Evolutionary conservation across 2,329 filamentous ascomycete genomes (phyloP).

Genomic region (Colletotrichum sp.): DNA sequence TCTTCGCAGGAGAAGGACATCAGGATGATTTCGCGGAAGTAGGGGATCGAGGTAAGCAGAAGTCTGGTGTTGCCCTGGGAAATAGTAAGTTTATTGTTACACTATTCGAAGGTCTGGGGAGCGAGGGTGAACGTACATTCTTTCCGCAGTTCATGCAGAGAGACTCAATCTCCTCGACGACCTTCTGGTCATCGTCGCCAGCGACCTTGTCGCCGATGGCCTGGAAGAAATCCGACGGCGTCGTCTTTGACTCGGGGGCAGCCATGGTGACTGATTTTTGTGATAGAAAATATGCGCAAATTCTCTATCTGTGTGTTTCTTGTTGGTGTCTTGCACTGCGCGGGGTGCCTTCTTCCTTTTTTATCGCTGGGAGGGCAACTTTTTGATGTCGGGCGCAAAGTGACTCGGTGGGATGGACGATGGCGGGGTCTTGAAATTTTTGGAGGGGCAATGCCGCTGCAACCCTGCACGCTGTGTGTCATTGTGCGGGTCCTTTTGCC

Average conservation of each 20-base stretch:
- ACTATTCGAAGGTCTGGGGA: not conserved
- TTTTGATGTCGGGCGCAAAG: constrained; percentile 13
- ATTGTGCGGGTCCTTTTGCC: constrained; percentile 14
- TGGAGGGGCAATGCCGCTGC: constrained; percentile 27
- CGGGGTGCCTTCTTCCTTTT: not conserved
- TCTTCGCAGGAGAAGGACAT: constrained; percentile 96
- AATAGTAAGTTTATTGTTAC: constrained; percentile 19
- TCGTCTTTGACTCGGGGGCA: constrained; percentile 41
- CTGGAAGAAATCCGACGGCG: constrained; percentile 62
- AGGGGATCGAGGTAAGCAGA: constrained; percentile 90
- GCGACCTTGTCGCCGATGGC: constrained; percentile 67
- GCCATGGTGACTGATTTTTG: constrained; percentile 42
- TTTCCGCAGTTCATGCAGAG: constrained; percentile 87
- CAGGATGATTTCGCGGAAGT: constrained; percentile 96
- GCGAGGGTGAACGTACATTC: constrained; percentile 59
- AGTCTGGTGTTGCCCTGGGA: constrained; percentile 80
- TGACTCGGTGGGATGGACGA: constrained; percentile 20
- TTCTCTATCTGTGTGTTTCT: not conserved
- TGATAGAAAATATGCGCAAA: not conserved
- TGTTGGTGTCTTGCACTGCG: not conserved
- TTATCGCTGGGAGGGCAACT: not conserved
- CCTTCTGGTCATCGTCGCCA: constrained; percentile 53
- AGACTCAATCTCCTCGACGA: constrained; percentile 75
- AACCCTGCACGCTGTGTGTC: constrained; percentile 20
- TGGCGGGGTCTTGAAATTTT: constrained; percentile 26